phyloP scores from a whole-genome alignment of 768 basidiomycete species.

The Fibroporia radiculosa region DNA sequence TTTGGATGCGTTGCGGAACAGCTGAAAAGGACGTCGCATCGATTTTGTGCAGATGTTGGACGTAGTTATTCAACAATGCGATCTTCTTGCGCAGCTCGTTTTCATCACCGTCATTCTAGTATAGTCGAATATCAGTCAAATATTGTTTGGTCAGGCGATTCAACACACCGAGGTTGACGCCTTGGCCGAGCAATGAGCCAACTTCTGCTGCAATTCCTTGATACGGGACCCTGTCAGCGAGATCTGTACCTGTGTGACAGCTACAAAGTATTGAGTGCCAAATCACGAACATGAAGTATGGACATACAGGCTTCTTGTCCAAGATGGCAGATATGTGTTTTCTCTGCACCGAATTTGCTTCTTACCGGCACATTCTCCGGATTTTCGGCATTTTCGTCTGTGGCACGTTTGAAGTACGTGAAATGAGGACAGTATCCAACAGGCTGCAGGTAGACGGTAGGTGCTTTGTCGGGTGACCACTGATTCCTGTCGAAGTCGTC shows the following conservation, averaged over 20 bases:
- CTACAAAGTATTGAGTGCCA: conserved; percentile 25
- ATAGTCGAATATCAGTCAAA: neutral
- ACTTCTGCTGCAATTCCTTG: conserved; percentile 32
- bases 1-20: conserved; percentile 30
- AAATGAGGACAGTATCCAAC: conserved; percentile 76
- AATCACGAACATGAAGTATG: neutral
- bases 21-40: conserved; percentile 28
- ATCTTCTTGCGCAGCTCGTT: conserved; percentile 42
- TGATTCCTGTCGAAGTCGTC: conserved; percentile 77
- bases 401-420: conserved; percentile 61
- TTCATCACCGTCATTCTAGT: neutral
- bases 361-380: conserved; percentile 32
- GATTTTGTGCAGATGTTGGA: conserved; percentile 41
- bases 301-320: conserved; percentile 62
- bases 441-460: conserved; percentile 62
- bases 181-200: neutral
- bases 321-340: conserved; percentile 75
- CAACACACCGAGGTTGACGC: neutral
- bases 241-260: conserved; percentile 60
- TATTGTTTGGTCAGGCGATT: neutral
- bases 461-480: conserved; percentile 46
- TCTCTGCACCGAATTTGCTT: conserved; percentile 83
- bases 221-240: conserved; percentile 49
- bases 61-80: conserved; percentile 51
- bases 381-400: conserved; percentile 30